phyloP scores from a whole-genome alignment of 148 eudicot genomes.

The Camellia lanceoleosa region DNA sequence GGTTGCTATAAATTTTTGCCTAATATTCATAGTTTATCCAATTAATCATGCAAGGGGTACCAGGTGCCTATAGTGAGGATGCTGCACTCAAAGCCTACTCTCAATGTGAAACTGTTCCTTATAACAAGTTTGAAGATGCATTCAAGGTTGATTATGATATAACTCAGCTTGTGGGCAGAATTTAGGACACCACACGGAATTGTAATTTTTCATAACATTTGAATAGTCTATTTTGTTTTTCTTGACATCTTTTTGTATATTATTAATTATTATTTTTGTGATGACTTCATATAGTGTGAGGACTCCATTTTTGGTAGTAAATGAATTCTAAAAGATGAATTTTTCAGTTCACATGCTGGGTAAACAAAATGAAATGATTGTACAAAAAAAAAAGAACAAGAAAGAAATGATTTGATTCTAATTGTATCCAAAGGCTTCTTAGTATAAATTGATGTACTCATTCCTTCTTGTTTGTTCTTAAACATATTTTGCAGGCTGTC shows the following conservation, averaged over 20 bases:
- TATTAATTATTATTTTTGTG: background rate
- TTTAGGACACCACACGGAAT: background rate
- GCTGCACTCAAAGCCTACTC: constrained; percentile 63
- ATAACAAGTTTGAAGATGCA: constrained; percentile 60
- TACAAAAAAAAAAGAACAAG: no score
- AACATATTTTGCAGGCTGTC: constrained; percentile 34
- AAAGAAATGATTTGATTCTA: background rate
- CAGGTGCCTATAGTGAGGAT: constrained; percentile 66
- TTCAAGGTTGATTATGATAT: constrained; percentile 41
- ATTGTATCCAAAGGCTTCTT: background rate
- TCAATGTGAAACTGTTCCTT: constrained; percentile 55
- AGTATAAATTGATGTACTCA: background rate
- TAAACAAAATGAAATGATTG: background rate
- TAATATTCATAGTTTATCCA: constrained; percentile 3
- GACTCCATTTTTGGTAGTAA: background rate
- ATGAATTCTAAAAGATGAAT: background rate
- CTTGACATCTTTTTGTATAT: no score
- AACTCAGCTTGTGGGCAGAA: background rate
- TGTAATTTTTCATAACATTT: background rate
- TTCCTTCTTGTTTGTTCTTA: background rate
- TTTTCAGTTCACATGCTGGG: background rate
- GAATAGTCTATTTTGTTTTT: background rate
- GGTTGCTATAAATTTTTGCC: background rate
- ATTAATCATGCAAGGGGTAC: constrained; percentile 40
- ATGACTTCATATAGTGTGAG: background rate